Evolutionary conservation across 768 basidiomycete genomes (phyloP).

Genomic region (button mushroom (Agaricus bisporus)): DNA sequence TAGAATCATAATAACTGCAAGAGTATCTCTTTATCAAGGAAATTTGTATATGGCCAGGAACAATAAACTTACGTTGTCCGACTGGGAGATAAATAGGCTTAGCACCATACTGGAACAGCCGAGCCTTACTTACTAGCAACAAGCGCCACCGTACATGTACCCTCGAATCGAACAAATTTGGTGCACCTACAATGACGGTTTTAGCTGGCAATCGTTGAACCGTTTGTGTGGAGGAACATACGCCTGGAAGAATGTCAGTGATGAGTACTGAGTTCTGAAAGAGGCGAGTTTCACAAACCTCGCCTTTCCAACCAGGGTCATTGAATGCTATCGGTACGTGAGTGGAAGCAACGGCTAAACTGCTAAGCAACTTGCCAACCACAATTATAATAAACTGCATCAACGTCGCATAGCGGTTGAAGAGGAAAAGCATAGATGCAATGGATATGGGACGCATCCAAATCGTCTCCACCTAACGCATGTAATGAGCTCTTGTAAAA

Average conservation of each 20-base stretch:
- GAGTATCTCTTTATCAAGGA: neutral
- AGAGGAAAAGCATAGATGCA: constrained; percentile 20
- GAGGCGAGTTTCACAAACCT: constrained; percentile 10
- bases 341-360: too few relatives aligned
- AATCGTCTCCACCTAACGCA: constrained; percentile 17
- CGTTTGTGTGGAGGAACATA: neutral
- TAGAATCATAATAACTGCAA: constrained; percentile 26
- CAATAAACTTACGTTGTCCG: constrained; percentile 11
- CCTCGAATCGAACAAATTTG: constrained; percentile 23
- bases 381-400: constrained; percentile 22
- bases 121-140: constrained; percentile 12
- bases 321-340: constrained; percentile 15
- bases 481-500: too few relatives aligned
- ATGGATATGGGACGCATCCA: constrained; percentile 21
- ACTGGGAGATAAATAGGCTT: neutral
- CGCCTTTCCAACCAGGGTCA: constrained; percentile 17
- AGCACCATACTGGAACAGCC: too few relatives aligned
- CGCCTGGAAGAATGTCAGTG: neutral
- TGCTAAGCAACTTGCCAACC: constrained; percentile 11
- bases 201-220: neutral
- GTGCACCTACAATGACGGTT: constrained; percentile 12
- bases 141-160: constrained; percentile 20
- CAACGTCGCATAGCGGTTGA: constrained; percentile 24
- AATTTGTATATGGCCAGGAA: neutral
- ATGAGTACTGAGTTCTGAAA: too few relatives aligned